Evolutionary conservation across 805 yeast genomes (phyloP), one percentile per base, ranked within the genome.

Genomic region (Blastobotrys terrestris): DNA sequence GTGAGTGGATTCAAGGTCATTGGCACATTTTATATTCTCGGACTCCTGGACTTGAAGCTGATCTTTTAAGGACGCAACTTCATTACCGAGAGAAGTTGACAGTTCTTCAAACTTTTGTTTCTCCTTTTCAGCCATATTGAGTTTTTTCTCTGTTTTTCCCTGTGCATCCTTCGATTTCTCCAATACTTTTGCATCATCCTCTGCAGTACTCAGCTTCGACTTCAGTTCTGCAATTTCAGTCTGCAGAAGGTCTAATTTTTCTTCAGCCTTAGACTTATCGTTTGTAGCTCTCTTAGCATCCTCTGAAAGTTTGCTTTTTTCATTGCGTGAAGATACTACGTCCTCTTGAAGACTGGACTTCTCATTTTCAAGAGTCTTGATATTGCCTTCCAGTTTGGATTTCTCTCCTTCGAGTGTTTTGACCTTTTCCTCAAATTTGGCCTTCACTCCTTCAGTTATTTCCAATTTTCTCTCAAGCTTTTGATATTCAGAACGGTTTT

Each of bases 391-490:
- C 18, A 46, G 31, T 31, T 39, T 31, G 15, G 13, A 40, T 35
- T 31, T 40, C 13, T 48, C 49, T 44, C 39, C 31, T 54, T 51
- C 19, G 2, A 48, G 46, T 3, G 47, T 26, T 40, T 51, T 43
- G 41, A 48, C 41, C 2, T 39, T 41, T 16, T 31, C 35, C 14
- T 40, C 48, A 13, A 50, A 22, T 13, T 48, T 35, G 13, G 39
- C 26, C 26, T 47, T 31, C 48, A 55, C 49, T 18, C 44, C 31
- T 20, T 35, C 47, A 14, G 57, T 53, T 2, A n/a, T 16, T 31
- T 43, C 56, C 20, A 56, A 44, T 42, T 55, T 48, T 13, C 51
- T 50, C 44, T 52, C 51, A 5, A 53, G 47, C 15, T 51, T 22
- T 11, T 44, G 50, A 26, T 26, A 26, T 11, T 26, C 35, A 11